A percentile compares a stretch with the other conserved stretches of the same genome.
Evolutionary conservation across 805 yeast species (phyloP).

Genomic region (Cyberlindnera meyerae): DNA sequence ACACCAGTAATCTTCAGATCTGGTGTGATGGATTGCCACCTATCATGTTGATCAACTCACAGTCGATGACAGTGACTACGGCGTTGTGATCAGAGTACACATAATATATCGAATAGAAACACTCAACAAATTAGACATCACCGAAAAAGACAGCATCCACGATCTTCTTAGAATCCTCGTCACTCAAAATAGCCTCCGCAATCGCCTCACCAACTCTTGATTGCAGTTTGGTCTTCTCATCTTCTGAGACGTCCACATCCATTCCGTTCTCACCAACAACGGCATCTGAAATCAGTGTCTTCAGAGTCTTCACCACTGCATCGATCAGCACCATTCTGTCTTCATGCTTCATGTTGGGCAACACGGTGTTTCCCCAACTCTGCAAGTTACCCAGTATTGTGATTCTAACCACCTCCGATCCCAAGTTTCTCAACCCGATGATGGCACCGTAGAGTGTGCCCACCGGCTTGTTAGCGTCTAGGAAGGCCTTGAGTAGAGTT

Average conservation of each 20-base stretch:
- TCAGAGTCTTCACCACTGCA: conserved; percentile 51
- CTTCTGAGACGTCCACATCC: conserved; percentile 33
- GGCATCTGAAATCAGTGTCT: conserved; percentile 33
- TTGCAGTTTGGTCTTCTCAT: conserved; percentile 38
- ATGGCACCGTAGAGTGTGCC: conserved; percentile 94
- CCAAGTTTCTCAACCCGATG: conserved; percentile 76
- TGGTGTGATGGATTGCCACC: conserved; percentile 88
- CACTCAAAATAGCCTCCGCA: conserved; percentile 43
- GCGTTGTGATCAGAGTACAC: conserved; percentile 66
- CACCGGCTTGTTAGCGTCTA: conserved; percentile 75
- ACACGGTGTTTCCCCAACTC: conserved; percentile 68
- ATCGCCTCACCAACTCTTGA: conserved; percentile 60
- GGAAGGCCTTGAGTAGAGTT: conserved; percentile 83
- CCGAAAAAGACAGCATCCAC: conserved; percentile 72
- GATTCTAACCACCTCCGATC: conserved; percentile 82
- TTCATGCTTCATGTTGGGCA: conserved; percentile 33
- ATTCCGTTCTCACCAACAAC: conserved; percentile 32
- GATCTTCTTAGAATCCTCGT: conserved; percentile 44
- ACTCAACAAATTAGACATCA: conserved; percentile 39
- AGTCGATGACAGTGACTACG: conserved; percentile 94
- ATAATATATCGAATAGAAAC: too few species aligned
- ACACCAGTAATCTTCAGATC: conserved; percentile 66
- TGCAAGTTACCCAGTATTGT: conserved; percentile 78
- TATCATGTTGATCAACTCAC: conserved; percentile 75
- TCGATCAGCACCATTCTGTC: conserved; percentile 47